Evolutionary conservation across 192 early-diverging fungal genomes (phyloP), one percentile per base, ranked within the genome.

Genomic region (Phlyctochytrium arcticum): DNA sequence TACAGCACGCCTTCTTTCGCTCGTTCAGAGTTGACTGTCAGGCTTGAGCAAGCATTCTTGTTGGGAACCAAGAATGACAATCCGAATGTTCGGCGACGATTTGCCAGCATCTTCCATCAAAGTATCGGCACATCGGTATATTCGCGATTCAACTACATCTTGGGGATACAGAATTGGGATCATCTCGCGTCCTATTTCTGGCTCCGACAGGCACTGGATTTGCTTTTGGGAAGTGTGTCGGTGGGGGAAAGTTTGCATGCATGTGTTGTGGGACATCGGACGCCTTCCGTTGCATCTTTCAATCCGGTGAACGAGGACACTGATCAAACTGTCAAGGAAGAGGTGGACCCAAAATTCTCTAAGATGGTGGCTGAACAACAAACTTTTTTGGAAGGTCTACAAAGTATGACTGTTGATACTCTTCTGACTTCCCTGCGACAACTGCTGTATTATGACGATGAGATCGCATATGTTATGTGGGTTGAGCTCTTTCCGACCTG

Each of bases 101-200:
- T 99, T 72, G 75, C 87, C 21, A 80, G 78, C 1, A 89, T 93
- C 12, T 81, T 85, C 48, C 67, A 75, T 26, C 47, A 33, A 4
- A 65, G 60, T 21, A 36, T 95, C 57, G 80, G 84, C 23, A 79
- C 79, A 5, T 72, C 81, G 0, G 68, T 95, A n/a, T 74, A 81
- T 51, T 79, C 80, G 24, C 78, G 98, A 5, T 75, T 99, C 12
- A 89, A 87, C 36, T 99, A 99, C 64, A 73, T 98, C 23, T 69
- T 99, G 31, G 86, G 87, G 31, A 85, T 91, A 9, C 98, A 99
- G 71, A 97, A 91, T 60, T 99, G 98, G 98, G 95, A 97, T 48
- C 87, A 78, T 51, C 80, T 99, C 9, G 80, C 84, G 0, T 74
- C 77, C 42, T 84, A 87, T 12, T 98, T 94, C 65, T 99, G 95